Base-by-base conservation (phyloP, 192 early-diverging fungal genomes). In the Backusella parvicylindrica region DNA sequence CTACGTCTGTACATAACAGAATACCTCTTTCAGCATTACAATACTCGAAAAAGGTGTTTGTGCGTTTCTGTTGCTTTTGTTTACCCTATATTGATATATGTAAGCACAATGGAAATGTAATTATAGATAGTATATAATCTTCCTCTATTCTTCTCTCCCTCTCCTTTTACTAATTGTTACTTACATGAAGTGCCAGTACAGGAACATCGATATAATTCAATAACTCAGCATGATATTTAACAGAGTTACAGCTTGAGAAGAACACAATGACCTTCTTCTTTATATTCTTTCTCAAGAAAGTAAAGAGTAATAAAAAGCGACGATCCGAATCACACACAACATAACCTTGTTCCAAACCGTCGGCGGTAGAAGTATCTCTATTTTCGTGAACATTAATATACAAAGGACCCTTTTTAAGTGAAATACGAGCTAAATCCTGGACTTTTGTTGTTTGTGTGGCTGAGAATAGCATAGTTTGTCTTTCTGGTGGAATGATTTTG, bases 381-480 rank as follows among this genome's bases (percentile, higher is more conserved):
- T 95, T 88, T 82, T 97, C 94, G 84, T 99, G 95, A 18, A 99
- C 98, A 75, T 99, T 99, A 85, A 99, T 98, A 84, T 99, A 99
- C 67, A 99, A 82, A 16, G 98, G 98, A 30, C 95, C 92, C 74
- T 94, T 92, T 82, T 95, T 96, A 53, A 99, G 86, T 37, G 98
- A 99, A 30, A 99, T 96, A 72, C 98, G 91, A 18, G 97, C 98
- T 18, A 99, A 88, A 83, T 99, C 98, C 76, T 95, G 92, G 66
- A 99, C 97, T 85, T 99, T 98, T 64, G 97, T 99, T 3, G 98
- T 99, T 82, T 98, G 97, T 9, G 98, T 99, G 31, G 98, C 98
- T 21, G 98, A 99, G 80, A 99, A 99, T 53, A 99, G 87, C 96
- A 98, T 94, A 13, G 96, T 93, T 80, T 99, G 98, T 74, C 98